These are phyloP conservation scores for Hypoxylon sp. DNA, from an alignment of 2,329 filamentous ascomycete genomes.

Conservation along the genomic window DNA sequence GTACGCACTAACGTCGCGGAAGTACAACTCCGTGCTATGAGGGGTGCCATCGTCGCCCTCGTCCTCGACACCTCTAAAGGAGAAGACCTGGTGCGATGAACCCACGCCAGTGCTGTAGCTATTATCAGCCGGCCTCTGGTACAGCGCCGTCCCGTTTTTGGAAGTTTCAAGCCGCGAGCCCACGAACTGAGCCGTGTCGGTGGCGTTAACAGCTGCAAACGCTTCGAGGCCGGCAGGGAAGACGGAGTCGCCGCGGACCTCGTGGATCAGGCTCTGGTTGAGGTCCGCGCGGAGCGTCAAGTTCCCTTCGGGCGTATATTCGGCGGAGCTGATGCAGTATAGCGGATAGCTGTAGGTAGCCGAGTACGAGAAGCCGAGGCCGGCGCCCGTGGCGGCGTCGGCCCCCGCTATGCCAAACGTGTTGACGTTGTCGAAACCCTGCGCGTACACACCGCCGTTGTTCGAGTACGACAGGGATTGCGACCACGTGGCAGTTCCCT, in stretches of 20 bases:
- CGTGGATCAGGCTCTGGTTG: conserved; percentile 57
- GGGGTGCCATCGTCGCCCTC: conserved; percentile 39
- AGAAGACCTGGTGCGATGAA: conserved; percentile 67
- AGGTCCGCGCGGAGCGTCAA: conserved; percentile 60
- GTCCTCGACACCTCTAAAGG: conserved; percentile 61
- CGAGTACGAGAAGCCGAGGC: conserved; percentile 51
- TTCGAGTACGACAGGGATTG: conserved; percentile 70
- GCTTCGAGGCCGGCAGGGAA: conserved; percentile 72
- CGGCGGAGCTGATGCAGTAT: conserved; percentile 65
- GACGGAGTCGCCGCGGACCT: conserved; percentile 56
- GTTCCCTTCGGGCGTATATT: conserved; percentile 57
- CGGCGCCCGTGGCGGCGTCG: conserved; percentile 54
- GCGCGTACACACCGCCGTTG: conserved; percentile 55
- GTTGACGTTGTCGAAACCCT: conserved; percentile 51
- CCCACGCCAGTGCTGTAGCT: conserved; percentile 65
- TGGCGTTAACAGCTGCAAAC: conserved; percentile 56
- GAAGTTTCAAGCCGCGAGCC: conserved; percentile 59
- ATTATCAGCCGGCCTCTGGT: conserved; percentile 61
- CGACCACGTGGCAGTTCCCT: conserved; percentile 62
- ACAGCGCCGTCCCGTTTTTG: conserved; percentile 70
- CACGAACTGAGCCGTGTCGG: conserved; percentile 45
- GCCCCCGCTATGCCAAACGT: conserved; percentile 57
- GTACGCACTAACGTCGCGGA: conserved; percentile 61
- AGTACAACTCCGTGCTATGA: conserved; percentile 63
- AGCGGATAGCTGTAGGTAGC: conserved; percentile 70